Evolutionary conservation across 805 yeast genomes (phyloP).

Genomic region (Debaryomyces castellii): DNA sequence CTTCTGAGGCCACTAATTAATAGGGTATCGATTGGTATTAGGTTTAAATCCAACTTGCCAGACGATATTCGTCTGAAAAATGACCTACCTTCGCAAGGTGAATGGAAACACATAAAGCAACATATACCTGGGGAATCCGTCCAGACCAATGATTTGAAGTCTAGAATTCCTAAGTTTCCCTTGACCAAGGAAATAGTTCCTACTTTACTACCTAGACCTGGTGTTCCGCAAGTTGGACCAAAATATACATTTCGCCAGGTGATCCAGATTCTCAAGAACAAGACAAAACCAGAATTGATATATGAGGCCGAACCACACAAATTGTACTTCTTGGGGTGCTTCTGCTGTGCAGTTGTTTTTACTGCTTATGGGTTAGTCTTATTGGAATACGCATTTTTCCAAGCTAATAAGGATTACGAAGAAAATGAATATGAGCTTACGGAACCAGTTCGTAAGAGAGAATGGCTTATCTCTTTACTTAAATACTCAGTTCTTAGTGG

Average conservation of each 20-base stretch:
- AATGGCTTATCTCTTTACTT: slow-evolving; percentile 31
- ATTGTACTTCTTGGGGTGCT: slow-evolving; percentile 67
- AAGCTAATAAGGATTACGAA: slow-evolving; percentile 50
- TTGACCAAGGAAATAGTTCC: slow-evolving; percentile 63
- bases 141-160: slow-evolving; percentile 46
- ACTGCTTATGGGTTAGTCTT: slow-evolving; percentile 67
- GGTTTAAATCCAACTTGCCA: slow-evolving; percentile 28
- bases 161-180: slow-evolving; percentile 67
- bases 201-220: slow-evolving; percentile 70
- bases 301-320: slow-evolving; percentile 85
- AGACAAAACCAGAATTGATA: slow-evolving; percentile 65
- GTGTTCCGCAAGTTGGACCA: slow-evolving; percentile 71
- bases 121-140: slow-evolving; percentile 58
- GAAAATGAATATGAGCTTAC: slow-evolving; percentile 51
- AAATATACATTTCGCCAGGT: slow-evolving; percentile 59
- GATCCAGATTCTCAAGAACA: slow-evolving; percentile 52
- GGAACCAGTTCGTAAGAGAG: slow-evolving; percentile 40
- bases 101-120: slow-evolving; percentile 42
- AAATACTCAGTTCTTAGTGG: slow-evolving; percentile 29
- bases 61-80: slow-evolving; percentile 29
- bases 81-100: slow-evolving; percentile 32
- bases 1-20: background rate
- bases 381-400: slow-evolving; percentile 53
- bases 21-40: background rate
- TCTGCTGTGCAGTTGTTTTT: slow-evolving; percentile 66